A percentile compares a stretch with the other conserved stretches of the same genome.
Conservation (phyloP, 257 asterid species). For the Capsicum baccatum region DNA sequence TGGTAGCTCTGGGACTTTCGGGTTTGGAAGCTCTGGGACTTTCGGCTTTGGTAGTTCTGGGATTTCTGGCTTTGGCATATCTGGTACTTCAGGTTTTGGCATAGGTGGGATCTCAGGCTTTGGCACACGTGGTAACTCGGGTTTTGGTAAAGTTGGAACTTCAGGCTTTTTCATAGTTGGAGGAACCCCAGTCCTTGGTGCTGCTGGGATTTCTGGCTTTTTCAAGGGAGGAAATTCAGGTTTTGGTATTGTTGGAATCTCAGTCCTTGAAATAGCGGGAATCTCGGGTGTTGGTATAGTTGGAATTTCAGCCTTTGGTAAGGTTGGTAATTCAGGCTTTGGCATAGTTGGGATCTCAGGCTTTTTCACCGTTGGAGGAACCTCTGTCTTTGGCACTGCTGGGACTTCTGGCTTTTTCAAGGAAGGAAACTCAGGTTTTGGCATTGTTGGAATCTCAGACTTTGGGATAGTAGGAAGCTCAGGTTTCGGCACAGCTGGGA, state of each 20-base stretch:
- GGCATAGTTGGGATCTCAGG: conserved; percentile 29
- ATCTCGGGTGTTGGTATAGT: background rate
- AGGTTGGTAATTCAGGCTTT: background rate
- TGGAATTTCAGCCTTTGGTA: conserved; percentile 31
- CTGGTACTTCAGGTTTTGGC: background rate
- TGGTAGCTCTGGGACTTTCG: conserved; percentile 7
- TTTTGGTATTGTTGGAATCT: background rate
- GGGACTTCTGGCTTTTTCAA: conserved; percentile 24
- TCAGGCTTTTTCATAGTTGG: conserved; percentile 7
- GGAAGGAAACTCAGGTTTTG: conserved; percentile 17
- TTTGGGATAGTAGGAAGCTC: conserved; percentile 23
- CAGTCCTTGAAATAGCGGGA: conserved; percentile 4
- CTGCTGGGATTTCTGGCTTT: background rate
- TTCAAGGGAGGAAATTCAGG: background rate
- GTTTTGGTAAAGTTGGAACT: background rate
- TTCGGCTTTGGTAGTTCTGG: background rate
- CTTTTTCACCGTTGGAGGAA: background rate
- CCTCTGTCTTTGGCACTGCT: background rate
- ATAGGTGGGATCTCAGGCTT: no score
- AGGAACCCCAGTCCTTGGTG: conserved; percentile 26
- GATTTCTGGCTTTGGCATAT: background rate
- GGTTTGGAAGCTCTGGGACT: conserved; percentile 3
- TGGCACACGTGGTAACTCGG: background rate
- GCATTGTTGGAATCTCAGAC: conserved; percentile 22
- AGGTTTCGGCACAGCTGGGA: background rate